Conservation (phyloP, 495 filamentous ascomycete species). For the Neurospora pannonica region DNA sequence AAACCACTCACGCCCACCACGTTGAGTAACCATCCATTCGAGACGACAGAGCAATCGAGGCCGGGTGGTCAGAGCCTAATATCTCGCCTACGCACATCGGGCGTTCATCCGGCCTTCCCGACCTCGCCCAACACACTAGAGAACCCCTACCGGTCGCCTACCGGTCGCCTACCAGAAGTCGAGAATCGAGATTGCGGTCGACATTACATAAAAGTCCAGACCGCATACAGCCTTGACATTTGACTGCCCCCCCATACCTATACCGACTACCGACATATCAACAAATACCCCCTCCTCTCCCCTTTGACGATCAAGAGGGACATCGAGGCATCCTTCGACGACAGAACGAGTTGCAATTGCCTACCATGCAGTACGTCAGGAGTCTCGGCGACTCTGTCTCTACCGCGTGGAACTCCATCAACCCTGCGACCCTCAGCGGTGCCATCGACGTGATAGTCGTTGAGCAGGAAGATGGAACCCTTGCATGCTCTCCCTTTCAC, state of each 20-base stretch:
- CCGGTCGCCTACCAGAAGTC: neutral
- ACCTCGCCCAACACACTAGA: neutral
- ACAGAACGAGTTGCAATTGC: neutral
- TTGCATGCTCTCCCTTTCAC: constrained; percentile 93
- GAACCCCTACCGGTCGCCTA: neutral
- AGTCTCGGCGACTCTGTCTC: constrained; percentile 93
- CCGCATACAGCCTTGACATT: neutral
- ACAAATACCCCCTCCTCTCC: neutral
- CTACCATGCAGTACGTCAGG: constrained; percentile 90
- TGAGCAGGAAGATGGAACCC: constrained; percentile 83
- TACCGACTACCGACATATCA: neutral
- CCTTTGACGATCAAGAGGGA: neutral
- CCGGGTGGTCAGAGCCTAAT: neutral
- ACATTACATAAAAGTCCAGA: neutral
- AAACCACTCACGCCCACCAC: neutral
- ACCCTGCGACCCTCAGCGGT: constrained; percentile 91
- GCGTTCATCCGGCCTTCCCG: neutral
- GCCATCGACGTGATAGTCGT: constrained; percentile 99
- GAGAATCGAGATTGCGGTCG: neutral
- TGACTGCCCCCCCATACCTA: neutral
- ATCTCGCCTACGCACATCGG: neutral
- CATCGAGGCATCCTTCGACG: neutral
- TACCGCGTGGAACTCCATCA: constrained; percentile 99
- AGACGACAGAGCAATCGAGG: neutral
- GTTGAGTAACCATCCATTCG: neutral